Evolutionary conservation across 768 basidiomycete species (phyloP).

Genomic region (Suillus paluster): DNA sequence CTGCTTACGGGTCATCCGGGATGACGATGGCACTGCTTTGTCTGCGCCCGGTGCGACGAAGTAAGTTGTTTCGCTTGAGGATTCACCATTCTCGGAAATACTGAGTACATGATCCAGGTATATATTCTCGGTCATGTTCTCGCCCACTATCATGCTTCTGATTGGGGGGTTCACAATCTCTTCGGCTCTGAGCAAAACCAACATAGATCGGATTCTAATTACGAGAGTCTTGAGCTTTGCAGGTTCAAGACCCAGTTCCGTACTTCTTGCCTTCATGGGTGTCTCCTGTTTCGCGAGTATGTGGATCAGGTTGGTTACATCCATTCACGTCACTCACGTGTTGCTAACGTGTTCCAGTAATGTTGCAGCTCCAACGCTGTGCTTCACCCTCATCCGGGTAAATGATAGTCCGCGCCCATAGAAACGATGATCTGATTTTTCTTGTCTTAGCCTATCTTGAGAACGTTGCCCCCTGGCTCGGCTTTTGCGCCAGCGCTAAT

Average conservation of each 20-base stretch:
- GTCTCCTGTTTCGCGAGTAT: conserved; percentile 98
- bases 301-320: conserved; percentile 85
- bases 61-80: conserved; percentile 46
- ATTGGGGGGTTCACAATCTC: conserved; percentile 98
- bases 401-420: conserved; percentile 25
- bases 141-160: conserved; percentile 97
- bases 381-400: conserved; percentile 94
- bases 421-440: conserved; percentile 14
- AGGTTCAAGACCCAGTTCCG: conserved; percentile 83
- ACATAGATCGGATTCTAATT: conserved; percentile 90
- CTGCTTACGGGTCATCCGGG: conserved; percentile 76
- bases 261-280: conserved; percentile 92
- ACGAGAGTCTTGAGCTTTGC: conserved; percentile 90
- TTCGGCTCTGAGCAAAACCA: conserved; percentile 93
- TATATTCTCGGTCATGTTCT: conserved; percentile 95
- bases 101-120: conserved; percentile 51
- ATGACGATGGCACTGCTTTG: conserved; percentile 55
- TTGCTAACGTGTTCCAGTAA: conserved; percentile 56
- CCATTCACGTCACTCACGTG: no score
- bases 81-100: conserved; percentile 9
- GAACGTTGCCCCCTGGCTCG: conserved; percentile 86
- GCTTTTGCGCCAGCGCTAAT: conserved; percentile 91
- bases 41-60: conserved; percentile 76
- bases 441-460: conserved; percentile 77
- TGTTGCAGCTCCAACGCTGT: conserved; percentile 96